A percentile compares a stretch with the other conserved stretches of the same genome.
These are phyloP conservation scores for Coemansia sp. DNA, from an alignment of 192 early-diverging fungal genomes.

Conservation along the genomic window DNA sequence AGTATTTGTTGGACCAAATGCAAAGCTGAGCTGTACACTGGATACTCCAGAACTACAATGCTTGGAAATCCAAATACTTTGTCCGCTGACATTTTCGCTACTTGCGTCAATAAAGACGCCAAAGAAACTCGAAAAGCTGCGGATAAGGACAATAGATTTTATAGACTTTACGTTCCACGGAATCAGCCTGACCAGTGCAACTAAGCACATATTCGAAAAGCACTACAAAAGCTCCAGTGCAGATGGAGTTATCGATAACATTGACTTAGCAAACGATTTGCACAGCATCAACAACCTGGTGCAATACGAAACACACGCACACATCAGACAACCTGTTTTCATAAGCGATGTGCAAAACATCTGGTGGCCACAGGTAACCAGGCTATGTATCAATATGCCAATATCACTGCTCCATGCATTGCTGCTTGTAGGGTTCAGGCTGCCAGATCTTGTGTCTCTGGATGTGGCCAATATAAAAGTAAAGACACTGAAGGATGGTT, in stretches of 20 bases:
- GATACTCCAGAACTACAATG: not conserved
- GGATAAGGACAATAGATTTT: not conserved
- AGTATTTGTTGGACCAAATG: not conserved
- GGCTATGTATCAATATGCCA: not conserved
- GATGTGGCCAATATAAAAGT: too few species aligned
- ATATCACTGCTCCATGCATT: not conserved
- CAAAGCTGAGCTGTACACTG: not conserved
- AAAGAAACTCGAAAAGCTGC: not conserved
- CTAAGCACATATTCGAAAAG: not conserved
- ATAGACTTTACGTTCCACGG: not conserved
- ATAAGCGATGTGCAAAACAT: not conserved
- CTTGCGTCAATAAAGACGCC: not conserved
- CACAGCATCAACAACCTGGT: not conserved
- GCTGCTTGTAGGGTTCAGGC: not conserved
- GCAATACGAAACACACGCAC: not conserved
- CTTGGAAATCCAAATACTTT: not conserved
- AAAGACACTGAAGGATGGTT: too few species aligned
- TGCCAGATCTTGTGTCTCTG: not conserved
- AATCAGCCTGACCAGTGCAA: not conserved
- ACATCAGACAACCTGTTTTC: not conserved
- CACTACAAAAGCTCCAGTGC: not conserved
- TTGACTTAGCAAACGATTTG: not conserved
- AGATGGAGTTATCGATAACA: not conserved
- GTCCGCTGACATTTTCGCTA: not conserved
- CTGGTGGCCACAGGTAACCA: not conserved